Base-by-base conservation (phyloP, 2,329 filamentous ascomycete genomes). In the Trichoderma oligosporum region DNA sequence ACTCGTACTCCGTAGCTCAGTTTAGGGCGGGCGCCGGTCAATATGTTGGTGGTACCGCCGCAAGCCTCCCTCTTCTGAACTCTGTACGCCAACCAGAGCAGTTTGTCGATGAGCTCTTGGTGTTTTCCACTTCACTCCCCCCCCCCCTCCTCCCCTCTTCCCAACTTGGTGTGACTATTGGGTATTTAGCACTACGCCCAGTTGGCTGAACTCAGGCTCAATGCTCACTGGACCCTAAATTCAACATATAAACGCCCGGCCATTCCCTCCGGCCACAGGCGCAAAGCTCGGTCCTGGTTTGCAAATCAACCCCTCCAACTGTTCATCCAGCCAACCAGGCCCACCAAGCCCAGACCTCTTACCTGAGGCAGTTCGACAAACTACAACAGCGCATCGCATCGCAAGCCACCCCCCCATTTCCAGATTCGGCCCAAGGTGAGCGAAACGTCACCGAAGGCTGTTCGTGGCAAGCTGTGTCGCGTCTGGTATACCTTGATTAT, bases 201-300 rank as follows among this genome's bases (percentile, higher is more conserved):
- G 49, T 36, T 44, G 42, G 42, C 48, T 29, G 39, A 46, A 35
- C 33, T 52, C 54, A 46, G 46, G 39, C 16, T 52, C 27, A 53
- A 27, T 57, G 12, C 42, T 25, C 41, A 35, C 51, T n/a, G 58
- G 45, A 56, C 60, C 63, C 61, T 62, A 63, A 57, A 70, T 69
- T 68, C 70, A 73, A n/a, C 75, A 78, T 78, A 78, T 78, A 78
- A 78, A 78, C 75, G 73, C 65, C 66, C 67, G 68, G 64, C 25
- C 67, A 70, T 73, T 76, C 74, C 74, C 74, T 71, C 70, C 48
- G 35, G 56, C 62, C 61, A 42, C 57, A 56, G 33, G n/a, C 35
- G 33, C 39, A 14, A 44, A 29, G 16, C 20, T 25, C 31, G 18
- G 41, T 29, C 33, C n/a, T 25, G 41, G 20, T 22, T 36, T 45